Percentiles rank a stretch among this genome's conserved stretches.
Evolutionary conservation across 768 basidiomycete genomes (phyloP).

Genomic region (Boletus insuetus): DNA sequence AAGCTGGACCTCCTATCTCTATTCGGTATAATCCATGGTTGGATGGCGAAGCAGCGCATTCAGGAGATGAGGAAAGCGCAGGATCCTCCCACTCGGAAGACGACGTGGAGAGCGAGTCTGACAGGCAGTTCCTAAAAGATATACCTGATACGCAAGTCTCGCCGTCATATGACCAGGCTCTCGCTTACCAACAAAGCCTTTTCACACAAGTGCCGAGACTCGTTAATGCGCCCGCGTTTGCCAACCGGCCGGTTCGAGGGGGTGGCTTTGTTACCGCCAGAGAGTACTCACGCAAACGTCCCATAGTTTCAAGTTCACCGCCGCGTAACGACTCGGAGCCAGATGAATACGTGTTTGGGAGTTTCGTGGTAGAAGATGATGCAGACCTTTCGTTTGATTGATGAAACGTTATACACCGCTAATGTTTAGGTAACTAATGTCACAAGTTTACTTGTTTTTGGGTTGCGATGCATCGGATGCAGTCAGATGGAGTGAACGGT

Average conservation of each 20-base stretch:
- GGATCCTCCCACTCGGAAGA: slow-evolving; percentile 58
- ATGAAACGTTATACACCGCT: slow-evolving; percentile 2
- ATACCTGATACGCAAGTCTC: slow-evolving; percentile 65
- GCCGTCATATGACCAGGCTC: slow-evolving; percentile 69
- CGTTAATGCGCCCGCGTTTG: slow-evolving; percentile 50
- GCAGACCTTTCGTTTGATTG: slow-evolving; percentile 55
- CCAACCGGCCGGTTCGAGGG: slow-evolving; percentile 44
- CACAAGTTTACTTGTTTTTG: too few species aligned
- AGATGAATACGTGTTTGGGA: slow-evolving; percentile 70
- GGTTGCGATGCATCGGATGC: too few species aligned
- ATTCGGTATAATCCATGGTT: slow-evolving; percentile 47
- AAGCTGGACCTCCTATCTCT: slow-evolving; percentile 25
- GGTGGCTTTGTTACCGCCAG: slow-evolving; percentile 38
- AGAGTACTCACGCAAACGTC: slow-evolving; percentile 32
- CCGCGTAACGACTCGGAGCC: slow-evolving; percentile 45
- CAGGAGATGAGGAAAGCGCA: slow-evolving; percentile 73
- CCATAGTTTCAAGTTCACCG: slow-evolving; percentile 60
- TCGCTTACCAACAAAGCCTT: slow-evolving; percentile 68
- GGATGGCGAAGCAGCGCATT: slow-evolving; percentile 72
- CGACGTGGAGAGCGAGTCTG: slow-evolving; percentile 59
- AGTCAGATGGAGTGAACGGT: too few species aligned
- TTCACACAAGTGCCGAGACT: slow-evolving; percentile 59
- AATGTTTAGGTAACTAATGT: neutral
- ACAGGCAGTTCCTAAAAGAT: slow-evolving; percentile 63
- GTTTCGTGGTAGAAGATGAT: slow-evolving; percentile 80